Percentiles rank a stretch among this genome's conserved stretches.
Conservation (phyloP, 2,329 filamentous ascomycete species). For the Scedosporium apiospermum region DNA sequence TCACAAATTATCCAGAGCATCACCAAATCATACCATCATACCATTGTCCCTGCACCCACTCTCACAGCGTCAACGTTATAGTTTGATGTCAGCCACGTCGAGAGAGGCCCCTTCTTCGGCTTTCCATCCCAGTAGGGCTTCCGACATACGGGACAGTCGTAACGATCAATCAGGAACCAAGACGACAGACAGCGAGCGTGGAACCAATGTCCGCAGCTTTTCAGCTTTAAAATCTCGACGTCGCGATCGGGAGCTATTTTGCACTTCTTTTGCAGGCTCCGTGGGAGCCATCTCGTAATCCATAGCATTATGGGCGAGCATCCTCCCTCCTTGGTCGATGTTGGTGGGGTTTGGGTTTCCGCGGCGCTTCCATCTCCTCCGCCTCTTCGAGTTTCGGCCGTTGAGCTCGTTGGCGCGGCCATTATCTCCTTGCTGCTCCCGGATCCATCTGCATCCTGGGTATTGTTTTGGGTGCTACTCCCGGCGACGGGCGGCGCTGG, state of each 20-base stretch:
- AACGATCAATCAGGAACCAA: slow-evolving; percentile 27
- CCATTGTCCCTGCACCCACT: not conserved
- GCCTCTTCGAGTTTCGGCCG: not conserved
- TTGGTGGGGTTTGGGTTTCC: not conserved
- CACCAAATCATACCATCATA: not conserved
- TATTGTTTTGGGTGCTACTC: not conserved
- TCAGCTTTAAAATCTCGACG: slow-evolving; percentile 25
- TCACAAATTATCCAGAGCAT: not conserved
- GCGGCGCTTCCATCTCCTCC: not conserved
- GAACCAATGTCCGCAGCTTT: slow-evolving; percentile 27
- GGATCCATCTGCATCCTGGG: slow-evolving; percentile 2
- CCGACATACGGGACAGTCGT: slow-evolving; percentile 29
- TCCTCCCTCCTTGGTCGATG: not conserved
- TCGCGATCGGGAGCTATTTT: slow-evolving; percentile 7
- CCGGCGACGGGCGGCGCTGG: not conserved
- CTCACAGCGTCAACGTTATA: not conserved
- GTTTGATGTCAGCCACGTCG: not conserved
- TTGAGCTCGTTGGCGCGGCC: not conserved
- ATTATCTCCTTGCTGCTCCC: not conserved
- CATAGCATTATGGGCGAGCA: not conserved
- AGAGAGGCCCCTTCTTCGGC: not conserved
- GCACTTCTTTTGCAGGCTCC: no score
- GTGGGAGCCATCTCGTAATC: no score
- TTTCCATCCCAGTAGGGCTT: slow-evolving; percentile 19
- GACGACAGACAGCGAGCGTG: slow-evolving; percentile 28